phyloP scores from a whole-genome alignment of 345 rosid species.

The Brassica incana region DNA sequence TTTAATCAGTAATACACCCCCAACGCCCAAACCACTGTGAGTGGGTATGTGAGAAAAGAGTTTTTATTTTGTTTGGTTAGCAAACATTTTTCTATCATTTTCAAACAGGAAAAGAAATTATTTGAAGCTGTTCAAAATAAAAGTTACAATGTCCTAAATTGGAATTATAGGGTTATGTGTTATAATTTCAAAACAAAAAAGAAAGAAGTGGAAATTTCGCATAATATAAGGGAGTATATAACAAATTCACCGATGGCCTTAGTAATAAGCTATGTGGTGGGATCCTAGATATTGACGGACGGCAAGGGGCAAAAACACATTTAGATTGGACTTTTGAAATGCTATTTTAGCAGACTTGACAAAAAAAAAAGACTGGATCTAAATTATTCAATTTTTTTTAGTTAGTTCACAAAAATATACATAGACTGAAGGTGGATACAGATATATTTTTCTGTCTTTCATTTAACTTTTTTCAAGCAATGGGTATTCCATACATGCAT shows the following conservation, averaged over 20 bases:
- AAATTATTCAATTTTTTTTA: neutral
- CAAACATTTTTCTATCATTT: neutral
- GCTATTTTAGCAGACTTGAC: neutral
- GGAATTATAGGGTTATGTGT: neutral
- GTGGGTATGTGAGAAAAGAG: neutral
- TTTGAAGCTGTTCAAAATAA: neutral
- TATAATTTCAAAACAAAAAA: neutral
- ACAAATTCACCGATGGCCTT: neutral
- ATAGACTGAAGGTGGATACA: neutral
- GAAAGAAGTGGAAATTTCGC: neutral
- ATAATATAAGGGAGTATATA: neutral
- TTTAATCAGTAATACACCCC: neutral
- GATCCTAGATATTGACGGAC: neutral
- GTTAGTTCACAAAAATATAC: neutral
- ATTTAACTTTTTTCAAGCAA: neutral
- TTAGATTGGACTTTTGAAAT: neutral
- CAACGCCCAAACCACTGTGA: neutral
- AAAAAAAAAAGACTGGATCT: neutral
- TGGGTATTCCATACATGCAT: neutral
- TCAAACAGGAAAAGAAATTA: neutral
- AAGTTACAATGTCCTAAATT: neutral
- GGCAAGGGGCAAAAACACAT: neutral
- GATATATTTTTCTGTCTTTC: no score
- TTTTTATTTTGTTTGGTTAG: neutral
- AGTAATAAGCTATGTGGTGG: neutral